These are phyloP conservation scores for Xylaria acuta DNA, from an alignment of 495 filamentous ascomycete species.

Conservation along the genomic window DNA sequence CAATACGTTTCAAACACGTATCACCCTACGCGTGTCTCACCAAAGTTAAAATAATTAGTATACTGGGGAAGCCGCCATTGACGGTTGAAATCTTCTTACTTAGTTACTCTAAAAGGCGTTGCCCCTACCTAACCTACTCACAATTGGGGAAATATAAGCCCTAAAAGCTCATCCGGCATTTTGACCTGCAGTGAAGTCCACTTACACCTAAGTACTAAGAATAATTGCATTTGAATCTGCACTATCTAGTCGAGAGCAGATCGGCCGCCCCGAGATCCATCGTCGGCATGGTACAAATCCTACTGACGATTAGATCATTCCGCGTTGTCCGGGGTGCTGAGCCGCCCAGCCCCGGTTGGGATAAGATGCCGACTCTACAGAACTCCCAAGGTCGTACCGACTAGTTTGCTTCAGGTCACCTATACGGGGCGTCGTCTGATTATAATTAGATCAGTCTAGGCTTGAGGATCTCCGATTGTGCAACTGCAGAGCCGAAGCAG, in stretches of 20 bases:
- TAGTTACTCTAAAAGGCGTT: not conserved
- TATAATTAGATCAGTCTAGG: constrained; percentile 19
- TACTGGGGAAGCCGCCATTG: not conserved
- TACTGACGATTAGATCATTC: not conserved
- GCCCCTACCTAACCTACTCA: not conserved
- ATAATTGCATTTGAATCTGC: not conserved
- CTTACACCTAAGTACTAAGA: not conserved
- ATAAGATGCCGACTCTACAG: not conserved
- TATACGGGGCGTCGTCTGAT: not conserved
- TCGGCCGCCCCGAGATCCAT: not conserved
- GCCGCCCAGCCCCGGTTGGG: not conserved
- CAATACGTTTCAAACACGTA: not conserved
- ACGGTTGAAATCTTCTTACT: not conserved
- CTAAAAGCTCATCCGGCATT: not conserved
- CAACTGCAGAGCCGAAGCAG: constrained; percentile 5
- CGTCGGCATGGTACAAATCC: not conserved
- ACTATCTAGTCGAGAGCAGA: not conserved
- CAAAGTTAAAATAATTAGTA: not conserved
- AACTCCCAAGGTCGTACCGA: not conserved
- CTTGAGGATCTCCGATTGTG: constrained; percentile 8
- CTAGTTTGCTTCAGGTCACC: not conserved
- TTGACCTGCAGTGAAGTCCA: not conserved
- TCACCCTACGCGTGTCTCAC: not conserved
- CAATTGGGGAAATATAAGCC: not conserved
- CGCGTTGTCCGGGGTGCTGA: not conserved